Base-by-base conservation (phyloP, 2,329 filamentous ascomycete species). In the Dothidotthia symphoricarpi region DNA sequence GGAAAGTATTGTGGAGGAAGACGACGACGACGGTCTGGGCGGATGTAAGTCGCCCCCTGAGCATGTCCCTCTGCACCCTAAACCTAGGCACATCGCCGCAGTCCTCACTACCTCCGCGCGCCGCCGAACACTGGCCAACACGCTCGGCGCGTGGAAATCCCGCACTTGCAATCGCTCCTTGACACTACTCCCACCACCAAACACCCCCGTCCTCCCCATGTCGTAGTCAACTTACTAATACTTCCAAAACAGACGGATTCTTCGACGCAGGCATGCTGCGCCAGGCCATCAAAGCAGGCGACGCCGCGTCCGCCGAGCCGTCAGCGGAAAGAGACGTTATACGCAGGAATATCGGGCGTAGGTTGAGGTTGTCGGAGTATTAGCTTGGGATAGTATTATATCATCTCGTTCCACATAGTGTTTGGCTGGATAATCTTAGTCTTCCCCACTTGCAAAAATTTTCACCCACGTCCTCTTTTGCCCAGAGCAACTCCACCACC, bases 221-320 rank as follows among this genome's bases (percentile, higher is more conserved):
- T 27, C 13, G 11, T 7, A 22, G 22, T 39, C 25, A 14, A 22
- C 31, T n/a, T 27, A 30, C 28, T 24, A 38, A 15, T 15, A 25
- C 17, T 69, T 46, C 45, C 37, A 61, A 5, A 6, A 22, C 19
- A 95, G 90, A 96, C 74, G 91, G 91, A 22, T 96, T 97, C 75
- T 97, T 97, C 69, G 91, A 97, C 64, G 89, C 91, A 1, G 91
- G 91, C 11, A 95, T 96, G 88, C 78, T 96, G 4, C 75, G 93
- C 16, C 87, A 94, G 64, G 88, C 89, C 1, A 80, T 95, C 41
- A 90, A 90, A 63, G 84, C 83, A 2, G 78, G 84, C 34, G 48
- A 46, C 27, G 38, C 45, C 31, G 76, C 77, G 12, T 75, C 81
- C 22, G 52, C 45, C 39, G 73, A 70, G 24, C 62, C 69, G 28